Percentiles rank a stretch among this genome's conserved stretches.
Conservation (phyloP, 805 yeast genomes). For the Candida anglica region DNA sequence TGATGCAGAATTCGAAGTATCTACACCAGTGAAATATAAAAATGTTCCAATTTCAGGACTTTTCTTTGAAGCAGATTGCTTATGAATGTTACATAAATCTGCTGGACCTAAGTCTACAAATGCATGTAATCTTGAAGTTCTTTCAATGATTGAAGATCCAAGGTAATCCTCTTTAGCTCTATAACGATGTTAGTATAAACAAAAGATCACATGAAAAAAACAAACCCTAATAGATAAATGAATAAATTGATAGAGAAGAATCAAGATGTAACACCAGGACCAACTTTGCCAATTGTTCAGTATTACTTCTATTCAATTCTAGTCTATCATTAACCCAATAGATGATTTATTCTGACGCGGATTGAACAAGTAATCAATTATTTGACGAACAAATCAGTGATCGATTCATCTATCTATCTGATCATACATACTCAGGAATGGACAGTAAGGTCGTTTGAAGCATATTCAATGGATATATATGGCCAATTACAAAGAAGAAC, state of each 20-base stretch:
- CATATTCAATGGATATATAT: conserved; percentile 14
- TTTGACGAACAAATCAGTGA: too few relatives aligned
- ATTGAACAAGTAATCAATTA: too few relatives aligned
- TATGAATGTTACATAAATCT: conserved; percentile 53
- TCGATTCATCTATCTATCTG: too few relatives aligned
- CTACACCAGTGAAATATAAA: conserved; percentile 71
- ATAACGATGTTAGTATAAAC: conserved; percentile 13
- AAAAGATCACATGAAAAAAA: not conserved
- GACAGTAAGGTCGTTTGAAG: conserved; percentile 34
- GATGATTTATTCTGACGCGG: too few relatives aligned
- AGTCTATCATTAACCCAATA: too few relatives aligned
- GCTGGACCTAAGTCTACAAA: conserved; percentile 73
- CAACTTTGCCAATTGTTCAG: not conserved
- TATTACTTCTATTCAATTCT: too few relatives aligned
- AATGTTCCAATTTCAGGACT: conserved; percentile 60
- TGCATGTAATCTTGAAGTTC: conserved; percentile 55
- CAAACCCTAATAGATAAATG: not conserved
- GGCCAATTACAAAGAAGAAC: too few relatives aligned
- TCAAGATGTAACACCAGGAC: not conserved
- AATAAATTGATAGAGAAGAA: not conserved
- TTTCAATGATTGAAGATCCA: conserved; percentile 59
- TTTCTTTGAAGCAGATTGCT: conserved; percentile 37
- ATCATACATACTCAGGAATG: conserved; percentile 33
- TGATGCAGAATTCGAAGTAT: conserved; percentile 71
- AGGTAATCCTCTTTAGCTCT: conserved; percentile 50